Percentiles rank a stretch among this genome's conserved stretches.
These are phyloP conservation scores for Colletotrichum sp. DNA, from an alignment of 2,329 filamentous ascomycete genomes.

Conservation along the genomic window DNA sequence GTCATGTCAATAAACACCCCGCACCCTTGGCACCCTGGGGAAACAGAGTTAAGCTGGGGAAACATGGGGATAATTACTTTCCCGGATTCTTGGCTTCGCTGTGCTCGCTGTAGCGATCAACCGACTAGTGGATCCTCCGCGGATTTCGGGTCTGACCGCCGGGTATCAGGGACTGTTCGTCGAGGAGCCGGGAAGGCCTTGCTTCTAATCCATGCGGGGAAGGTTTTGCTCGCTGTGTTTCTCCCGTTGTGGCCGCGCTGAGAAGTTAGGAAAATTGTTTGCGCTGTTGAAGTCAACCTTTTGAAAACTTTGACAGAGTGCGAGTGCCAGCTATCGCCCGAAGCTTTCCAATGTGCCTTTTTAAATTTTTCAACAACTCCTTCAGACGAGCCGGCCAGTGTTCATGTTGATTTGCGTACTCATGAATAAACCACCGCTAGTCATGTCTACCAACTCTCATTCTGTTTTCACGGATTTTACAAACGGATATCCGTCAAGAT, in stretches of 20 bases:
- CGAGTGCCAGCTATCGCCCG: background rate
- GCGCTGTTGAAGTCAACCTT: background rate
- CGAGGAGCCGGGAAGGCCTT: background rate
- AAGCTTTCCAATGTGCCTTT: background rate
- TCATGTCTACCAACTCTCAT: background rate
- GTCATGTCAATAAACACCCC: background rate
- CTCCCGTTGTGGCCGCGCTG: background rate
- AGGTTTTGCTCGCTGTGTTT: background rate
- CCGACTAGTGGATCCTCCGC: background rate
- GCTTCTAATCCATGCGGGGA: background rate
- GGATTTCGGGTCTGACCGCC: background rate
- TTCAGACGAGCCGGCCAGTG: background rate
- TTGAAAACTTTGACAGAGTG: background rate
- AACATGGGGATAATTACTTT: background rate
- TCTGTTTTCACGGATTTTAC: background rate
- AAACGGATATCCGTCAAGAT: background rate
- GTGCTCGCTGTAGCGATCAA: background rate
- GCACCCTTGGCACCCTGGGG: background rate
- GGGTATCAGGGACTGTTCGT: background rate
- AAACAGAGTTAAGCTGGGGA: background rate
- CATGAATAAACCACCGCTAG: background rate
- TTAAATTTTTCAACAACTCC: background rate
- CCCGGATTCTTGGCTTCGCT: background rate
- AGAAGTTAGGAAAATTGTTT: background rate
- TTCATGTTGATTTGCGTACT: rapidly evolving